phyloP scores from a whole-genome alignment of 495 filamentous ascomycete genomes.

The Glonium stellatum region DNA sequence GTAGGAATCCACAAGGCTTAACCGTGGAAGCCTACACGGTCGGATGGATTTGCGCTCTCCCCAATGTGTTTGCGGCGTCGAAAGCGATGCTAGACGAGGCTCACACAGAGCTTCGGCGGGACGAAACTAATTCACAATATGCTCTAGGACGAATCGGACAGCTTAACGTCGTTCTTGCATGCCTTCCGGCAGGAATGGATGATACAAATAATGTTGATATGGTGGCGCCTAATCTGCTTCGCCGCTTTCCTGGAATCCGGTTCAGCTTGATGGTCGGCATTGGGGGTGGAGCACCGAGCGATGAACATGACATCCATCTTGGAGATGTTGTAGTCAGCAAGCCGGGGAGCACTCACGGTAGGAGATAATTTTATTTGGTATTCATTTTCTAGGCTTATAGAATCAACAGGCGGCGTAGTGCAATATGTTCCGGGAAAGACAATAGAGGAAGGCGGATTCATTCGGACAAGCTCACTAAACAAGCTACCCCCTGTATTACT shows the following conservation, averaged over 20 bases:
- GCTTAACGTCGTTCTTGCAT: slow-evolving; percentile 41
- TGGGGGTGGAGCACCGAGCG: slow-evolving; percentile 37
- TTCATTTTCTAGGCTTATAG: too few species aligned
- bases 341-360: slow-evolving; percentile 25
- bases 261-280: slow-evolving; percentile 44
- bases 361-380: too few species aligned
- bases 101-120: not conserved
- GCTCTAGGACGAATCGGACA: slow-evolving; percentile 31
- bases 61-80: not conserved
- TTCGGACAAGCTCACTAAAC: slow-evolving; percentile 35
- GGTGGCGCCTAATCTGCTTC: slow-evolving; percentile 34
- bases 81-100: not conserved
- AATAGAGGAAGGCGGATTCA: slow-evolving; percentile 29
- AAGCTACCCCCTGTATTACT: slow-evolving; percentile 32
- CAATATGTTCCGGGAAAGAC: too few species aligned
- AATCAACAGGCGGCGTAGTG: too few species aligned
- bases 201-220: slow-evolving; percentile 29
- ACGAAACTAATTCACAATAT: slow-evolving; percentile 35
- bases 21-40: too few species aligned
- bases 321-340: slow-evolving; percentile 44
- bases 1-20: too few species aligned
- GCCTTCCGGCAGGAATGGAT: slow-evolving; percentile 30
- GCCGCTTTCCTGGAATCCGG: slow-evolving; percentile 35
- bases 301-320: slow-evolving; percentile 1
- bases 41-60: not conserved